phyloP scores from a whole-genome alignment of 306 rosid genomes.

The Cotoneaster glaucophyllus region DNA sequence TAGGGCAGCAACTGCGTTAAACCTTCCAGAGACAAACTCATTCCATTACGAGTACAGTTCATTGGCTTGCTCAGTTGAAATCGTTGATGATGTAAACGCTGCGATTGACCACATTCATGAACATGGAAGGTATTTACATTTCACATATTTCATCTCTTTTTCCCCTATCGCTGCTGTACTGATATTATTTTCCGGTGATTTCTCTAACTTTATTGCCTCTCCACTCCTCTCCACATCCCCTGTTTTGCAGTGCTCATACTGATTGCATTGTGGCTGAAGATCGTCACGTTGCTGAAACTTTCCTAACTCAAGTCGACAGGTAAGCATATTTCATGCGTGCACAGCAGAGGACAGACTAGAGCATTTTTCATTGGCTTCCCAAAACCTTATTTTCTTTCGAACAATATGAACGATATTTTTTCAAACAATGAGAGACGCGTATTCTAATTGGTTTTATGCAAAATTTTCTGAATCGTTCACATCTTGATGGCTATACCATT shows the following conservation, averaged over 20 bases:
- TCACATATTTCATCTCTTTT: not conserved
- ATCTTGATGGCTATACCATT: constrained; percentile 1
- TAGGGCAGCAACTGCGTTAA: constrained; percentile 48
- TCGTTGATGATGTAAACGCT: constrained; percentile 65
- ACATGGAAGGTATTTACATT: constrained; percentile 57
- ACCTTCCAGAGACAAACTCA: constrained; percentile 38
- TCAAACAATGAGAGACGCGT: not conserved
- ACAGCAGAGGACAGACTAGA: not conserved
- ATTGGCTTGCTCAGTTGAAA: constrained; percentile 72
- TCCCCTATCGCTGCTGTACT: not conserved
- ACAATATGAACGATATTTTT: not conserved
- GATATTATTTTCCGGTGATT: not conserved
- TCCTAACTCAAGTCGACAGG: constrained; percentile 73
- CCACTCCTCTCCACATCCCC: not conserved
- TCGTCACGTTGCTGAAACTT: constrained; percentile 51
- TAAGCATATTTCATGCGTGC: constrained; percentile 2
- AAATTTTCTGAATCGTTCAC: not conserved
- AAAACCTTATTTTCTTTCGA: not conserved
- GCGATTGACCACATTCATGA: constrained; percentile 73
- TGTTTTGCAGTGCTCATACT: constrained; percentile 62
- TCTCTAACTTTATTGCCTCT: not conserved
- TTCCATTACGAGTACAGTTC: constrained; percentile 74
- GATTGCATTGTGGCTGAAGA: constrained; percentile 80
- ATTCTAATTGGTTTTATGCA: not conserved
- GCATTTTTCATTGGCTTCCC: not conserved